phyloP scores from a whole-genome alignment of 768 basidiomycete genomes.

The Paxillus involutus region DNA sequence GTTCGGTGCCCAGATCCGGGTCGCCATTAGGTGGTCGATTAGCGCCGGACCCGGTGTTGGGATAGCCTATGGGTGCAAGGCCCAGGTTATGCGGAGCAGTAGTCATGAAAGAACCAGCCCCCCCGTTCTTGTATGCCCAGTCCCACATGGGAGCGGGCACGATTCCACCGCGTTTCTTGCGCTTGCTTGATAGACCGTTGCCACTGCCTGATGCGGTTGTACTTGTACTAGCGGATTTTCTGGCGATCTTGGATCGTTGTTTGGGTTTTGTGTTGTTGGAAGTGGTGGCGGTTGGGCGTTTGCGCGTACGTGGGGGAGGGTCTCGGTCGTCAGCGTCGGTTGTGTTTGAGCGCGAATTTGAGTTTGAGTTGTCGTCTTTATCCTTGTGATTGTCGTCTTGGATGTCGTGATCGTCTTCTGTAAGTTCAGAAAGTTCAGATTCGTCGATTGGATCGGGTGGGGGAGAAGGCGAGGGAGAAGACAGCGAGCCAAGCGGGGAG shows the following conservation, averaged over 20 bases:
- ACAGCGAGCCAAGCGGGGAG: constrained; percentile 56
- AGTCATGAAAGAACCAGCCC: constrained; percentile 19
- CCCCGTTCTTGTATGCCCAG: constrained; percentile 62
- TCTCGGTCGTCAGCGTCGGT: constrained; percentile 12
- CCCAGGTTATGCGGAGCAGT: constrained; percentile 3
- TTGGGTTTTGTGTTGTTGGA: constrained; percentile 4
- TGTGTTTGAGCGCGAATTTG: neutral
- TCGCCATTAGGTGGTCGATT: constrained; percentile 6
- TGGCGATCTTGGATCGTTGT: constrained; percentile 7
- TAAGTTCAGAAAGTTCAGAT: constrained; percentile 82
- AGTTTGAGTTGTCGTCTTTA: constrained; percentile 20
- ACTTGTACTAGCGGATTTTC: constrained; percentile 5
- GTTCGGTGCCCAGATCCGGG: neutral
- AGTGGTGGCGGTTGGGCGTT: neutral
- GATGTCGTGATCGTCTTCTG: constrained; percentile 74
- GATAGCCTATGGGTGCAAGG: constrained; percentile 1
- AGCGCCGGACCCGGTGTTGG: constrained; percentile 1
- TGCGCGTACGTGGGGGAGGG: constrained; percentile 17
- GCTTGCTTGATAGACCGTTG: constrained; percentile 21
- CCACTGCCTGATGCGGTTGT: constrained; percentile 4
- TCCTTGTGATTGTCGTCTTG: constrained; percentile 29
- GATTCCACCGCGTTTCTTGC: constrained; percentile 62
- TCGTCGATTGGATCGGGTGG: constrained; percentile 43
- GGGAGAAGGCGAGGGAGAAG: constrained; percentile 67
- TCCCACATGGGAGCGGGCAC: constrained; percentile 86